Evolutionary conservation across 2,329 filamentous ascomycete genomes (phyloP).

Genomic region (Fusarium odoratissimum): DNA sequence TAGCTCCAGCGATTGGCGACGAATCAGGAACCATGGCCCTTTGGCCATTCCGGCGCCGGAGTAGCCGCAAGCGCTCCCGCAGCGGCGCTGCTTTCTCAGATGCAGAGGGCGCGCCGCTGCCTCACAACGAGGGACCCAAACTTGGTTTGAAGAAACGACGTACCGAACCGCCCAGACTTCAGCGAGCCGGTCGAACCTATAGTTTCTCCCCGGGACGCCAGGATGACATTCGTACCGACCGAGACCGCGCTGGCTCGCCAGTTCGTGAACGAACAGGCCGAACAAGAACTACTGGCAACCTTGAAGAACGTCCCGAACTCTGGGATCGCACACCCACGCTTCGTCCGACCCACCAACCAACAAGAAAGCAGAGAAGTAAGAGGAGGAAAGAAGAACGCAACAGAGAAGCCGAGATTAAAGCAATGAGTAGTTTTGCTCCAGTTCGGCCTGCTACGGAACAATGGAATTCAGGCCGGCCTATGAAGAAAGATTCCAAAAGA

Average conservation of each 20-base stretch:
- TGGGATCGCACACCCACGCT: slow-evolving; percentile 61
- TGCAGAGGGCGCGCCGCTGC: slow-evolving; percentile 57
- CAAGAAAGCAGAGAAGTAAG: slow-evolving; percentile 78
- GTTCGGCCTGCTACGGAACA: slow-evolving; percentile 70
- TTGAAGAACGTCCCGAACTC: slow-evolving; percentile 22
- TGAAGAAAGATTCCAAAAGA: slow-evolving; percentile 74
- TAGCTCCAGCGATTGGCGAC: slow-evolving; percentile 40
- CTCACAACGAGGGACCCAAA: slow-evolving; percentile 50
- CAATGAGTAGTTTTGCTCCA: slow-evolving; percentile 79
- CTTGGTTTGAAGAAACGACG: slow-evolving; percentile 56
- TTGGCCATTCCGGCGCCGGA: slow-evolving; percentile 85
- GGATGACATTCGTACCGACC: slow-evolving; percentile 62
- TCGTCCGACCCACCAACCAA: slow-evolving; percentile 70
- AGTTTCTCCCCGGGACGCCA: slow-evolving; percentile 72
- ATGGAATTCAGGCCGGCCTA: slow-evolving; percentile 68
- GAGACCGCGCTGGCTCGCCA: slow-evolving; percentile 31
- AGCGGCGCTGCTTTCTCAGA: slow-evolving; percentile 66
- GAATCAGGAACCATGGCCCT: slow-evolving; percentile 70
- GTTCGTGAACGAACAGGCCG: slow-evolving; percentile 39
- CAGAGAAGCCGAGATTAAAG: slow-evolving; percentile 88
- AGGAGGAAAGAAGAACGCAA: slow-evolving; percentile 79
- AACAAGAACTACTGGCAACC: slow-evolving; percentile 21
- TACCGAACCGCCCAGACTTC: slow-evolving; percentile 60
- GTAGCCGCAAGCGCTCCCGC: slow-evolving; percentile 70
- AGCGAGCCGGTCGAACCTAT: slow-evolving; percentile 63